These are phyloP conservation scores for Sechiopsis laciniata DNA, from an alignment of 306 rosid genomes.

Conservation along the genomic window DNA sequence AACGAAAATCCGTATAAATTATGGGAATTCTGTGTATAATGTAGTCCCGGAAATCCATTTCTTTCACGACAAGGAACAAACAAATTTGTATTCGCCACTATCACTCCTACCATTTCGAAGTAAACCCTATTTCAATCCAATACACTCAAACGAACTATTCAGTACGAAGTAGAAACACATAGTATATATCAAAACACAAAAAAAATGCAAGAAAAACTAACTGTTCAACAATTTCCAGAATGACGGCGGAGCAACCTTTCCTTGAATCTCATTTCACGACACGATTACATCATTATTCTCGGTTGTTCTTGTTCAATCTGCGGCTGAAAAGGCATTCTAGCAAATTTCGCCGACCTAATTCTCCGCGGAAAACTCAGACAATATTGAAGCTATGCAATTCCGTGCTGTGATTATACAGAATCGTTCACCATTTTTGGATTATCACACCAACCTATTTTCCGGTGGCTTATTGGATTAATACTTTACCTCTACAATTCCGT, in stretches of 20 bases:
- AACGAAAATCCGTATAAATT: constrained; percentile 32
- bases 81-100: constrained; percentile 31
- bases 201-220: constrained; percentile 2
- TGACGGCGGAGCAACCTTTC: not conserved
- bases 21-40: constrained; percentile 24
- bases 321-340: not conserved
- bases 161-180: constrained; percentile 2
- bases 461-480: not conserved
- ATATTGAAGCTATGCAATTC: not conserved
- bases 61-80: constrained; percentile 37
- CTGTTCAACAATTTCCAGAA: not conserved
- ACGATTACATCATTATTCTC: not conserved
- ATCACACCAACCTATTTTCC: not conserved
- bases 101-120: constrained; percentile 28
- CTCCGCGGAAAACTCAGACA: not conserved
- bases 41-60: constrained; percentile 28
- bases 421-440: not conserved
- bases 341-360: not conserved
- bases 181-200: not conserved
- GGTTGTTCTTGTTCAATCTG: not conserved
- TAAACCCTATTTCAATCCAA: constrained; percentile 13
- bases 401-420: not conserved
- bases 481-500: not conserved
- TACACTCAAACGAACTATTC: not conserved
- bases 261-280: not conserved